Evolutionary conservation across 495 filamentous ascomycete genomes (phyloP).

Genomic region (Acidomyces sp.): DNA sequence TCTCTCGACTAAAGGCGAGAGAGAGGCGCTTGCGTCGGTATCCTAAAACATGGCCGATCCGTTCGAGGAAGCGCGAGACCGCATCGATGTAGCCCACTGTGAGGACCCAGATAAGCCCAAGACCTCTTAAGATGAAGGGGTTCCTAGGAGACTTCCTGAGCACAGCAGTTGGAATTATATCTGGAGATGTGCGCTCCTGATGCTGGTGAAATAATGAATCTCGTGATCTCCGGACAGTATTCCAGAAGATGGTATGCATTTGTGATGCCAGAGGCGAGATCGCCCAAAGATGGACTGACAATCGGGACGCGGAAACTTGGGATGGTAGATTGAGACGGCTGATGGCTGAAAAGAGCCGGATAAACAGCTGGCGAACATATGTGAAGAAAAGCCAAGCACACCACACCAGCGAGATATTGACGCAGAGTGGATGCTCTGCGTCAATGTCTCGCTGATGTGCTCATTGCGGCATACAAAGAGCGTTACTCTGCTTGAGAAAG

Average conservation of each 20-base stretch:
- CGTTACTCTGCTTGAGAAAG: conserved; percentile 50
- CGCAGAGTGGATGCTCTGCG: conserved; percentile 36
- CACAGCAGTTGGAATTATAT: conserved; percentile 60
- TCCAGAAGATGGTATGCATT: conserved; percentile 75
- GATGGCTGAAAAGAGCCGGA: conserved; percentile 54
- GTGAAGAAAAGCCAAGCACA: conserved; percentile 59
- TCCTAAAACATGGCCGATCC: conserved; percentile 4
- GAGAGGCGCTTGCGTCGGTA: too few relatives aligned
- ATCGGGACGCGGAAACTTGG: too few relatives aligned
- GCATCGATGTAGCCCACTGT: conserved; percentile 62
- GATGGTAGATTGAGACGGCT: conserved; percentile 52
- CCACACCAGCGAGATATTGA: conserved; percentile 42
- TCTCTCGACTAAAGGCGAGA: too few relatives aligned
- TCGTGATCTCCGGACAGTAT: conserved; percentile 73
- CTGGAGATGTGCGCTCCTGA: conserved; percentile 41
- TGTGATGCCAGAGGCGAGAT: too few relatives aligned
- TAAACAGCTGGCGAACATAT: conserved; percentile 62
- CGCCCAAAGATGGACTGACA: too few relatives aligned
- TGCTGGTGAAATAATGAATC: conserved; percentile 49
- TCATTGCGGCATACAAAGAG: too few relatives aligned
- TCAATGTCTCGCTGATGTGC: too few relatives aligned
- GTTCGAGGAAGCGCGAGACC: conserved; percentile 38
- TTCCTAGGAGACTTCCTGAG: conserved; percentile 73
- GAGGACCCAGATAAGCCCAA: conserved; percentile 46
- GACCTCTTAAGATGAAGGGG: conserved; percentile 27